A percentile compares a stretch with the other conserved stretches of the same genome.
phyloP scores from a whole-genome alignment of 2,329 filamentous ascomycete species.

The Colletotrichum liaoningense region DNA sequence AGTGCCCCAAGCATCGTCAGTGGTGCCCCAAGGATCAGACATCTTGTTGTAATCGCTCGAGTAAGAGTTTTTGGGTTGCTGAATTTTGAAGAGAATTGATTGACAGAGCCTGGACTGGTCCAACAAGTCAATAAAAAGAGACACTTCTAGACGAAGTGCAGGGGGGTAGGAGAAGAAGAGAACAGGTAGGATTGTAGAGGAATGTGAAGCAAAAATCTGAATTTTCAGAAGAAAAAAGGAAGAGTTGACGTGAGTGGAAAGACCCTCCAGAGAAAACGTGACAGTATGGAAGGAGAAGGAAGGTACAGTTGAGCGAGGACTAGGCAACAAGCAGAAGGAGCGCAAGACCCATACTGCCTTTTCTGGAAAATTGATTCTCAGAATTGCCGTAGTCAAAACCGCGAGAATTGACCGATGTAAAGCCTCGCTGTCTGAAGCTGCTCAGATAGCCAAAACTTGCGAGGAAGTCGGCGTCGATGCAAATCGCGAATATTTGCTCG shows the following conservation, averaged over 20 bases:
- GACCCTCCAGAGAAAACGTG: background rate
- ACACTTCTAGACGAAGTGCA: background rate
- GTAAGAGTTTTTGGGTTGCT: background rate
- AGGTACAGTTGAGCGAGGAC: background rate
- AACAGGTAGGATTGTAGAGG: background rate
- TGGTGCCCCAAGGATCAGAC: constrained; percentile 13
- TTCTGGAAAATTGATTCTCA: background rate
- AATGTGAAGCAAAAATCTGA: no score
- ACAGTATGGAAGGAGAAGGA: background rate
- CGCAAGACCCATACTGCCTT: background rate
- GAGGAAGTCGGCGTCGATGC: background rate
- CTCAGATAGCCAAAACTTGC: background rate
- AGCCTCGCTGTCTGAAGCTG: background rate
- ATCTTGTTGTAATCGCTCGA: constrained; percentile 4
- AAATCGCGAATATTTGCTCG: background rate
- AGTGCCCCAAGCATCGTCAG: constrained; percentile 12
- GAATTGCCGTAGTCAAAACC: background rate
- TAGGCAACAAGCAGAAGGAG: background rate
- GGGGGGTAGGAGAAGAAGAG: background rate
- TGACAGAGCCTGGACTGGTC: background rate
- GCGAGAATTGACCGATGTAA: background rate
- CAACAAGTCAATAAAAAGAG: background rate
- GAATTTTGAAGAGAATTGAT: background rate
- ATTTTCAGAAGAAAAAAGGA: background rate
- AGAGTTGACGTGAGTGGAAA: background rate